A percentile compares a stretch with the other conserved stretches of the same genome.
These are phyloP conservation scores for Quercus berberidifolia DNA, from an alignment of 306 rosid species.

Conservation along the genomic window DNA sequence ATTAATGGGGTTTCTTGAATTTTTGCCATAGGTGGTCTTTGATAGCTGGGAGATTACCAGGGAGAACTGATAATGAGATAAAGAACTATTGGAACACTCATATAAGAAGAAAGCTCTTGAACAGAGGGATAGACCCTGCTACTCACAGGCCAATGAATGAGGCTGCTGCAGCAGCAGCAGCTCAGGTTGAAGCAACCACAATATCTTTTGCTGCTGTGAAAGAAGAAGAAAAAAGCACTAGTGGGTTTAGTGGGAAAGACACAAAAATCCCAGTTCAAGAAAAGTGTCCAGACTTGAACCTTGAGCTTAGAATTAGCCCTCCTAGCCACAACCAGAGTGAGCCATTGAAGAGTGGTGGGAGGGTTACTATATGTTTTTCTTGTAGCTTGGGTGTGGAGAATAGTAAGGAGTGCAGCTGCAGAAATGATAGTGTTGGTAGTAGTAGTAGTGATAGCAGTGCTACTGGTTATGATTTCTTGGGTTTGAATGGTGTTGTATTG, in stretches of 20 bases:
- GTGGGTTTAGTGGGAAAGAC: conserved; percentile 23
- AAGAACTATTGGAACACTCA: conserved; percentile 99
- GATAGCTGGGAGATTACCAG: conserved; percentile 90
- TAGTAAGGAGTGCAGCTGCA: conserved; percentile 49
- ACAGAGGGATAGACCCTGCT: conserved; percentile 90
- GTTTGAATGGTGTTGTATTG: conserved; percentile 61
- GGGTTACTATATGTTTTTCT: conserved; percentile 30
- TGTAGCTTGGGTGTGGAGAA: conserved; percentile 55
- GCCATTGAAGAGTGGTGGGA: conserved; percentile 35
- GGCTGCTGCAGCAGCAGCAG: conserved; percentile 3
- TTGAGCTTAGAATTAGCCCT: conserved; percentile 84
- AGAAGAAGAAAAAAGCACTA: conserved; percentile 41
- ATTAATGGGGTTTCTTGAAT: conserved; percentile 25
- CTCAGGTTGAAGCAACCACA: conserved; percentile 32
- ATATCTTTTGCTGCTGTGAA: conserved; percentile 55
- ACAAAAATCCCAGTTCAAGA: conserved; percentile 28
- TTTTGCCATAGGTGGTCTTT: conserved; percentile 70
- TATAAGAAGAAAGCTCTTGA: conserved; percentile 90
- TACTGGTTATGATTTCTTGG: conserved; percentile 82
- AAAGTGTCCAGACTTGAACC: conserved; percentile 78
- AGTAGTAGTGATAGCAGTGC: conserved; percentile 17
- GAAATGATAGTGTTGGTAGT: conserved; percentile 18
- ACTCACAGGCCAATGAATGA: conserved; percentile 75
- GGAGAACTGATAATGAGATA: conserved; percentile 97
- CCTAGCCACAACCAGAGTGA: conserved; percentile 46